Evolutionary conservation across 306 rosid genomes (phyloP).

Genomic region (Calophaca sinica): DNA sequence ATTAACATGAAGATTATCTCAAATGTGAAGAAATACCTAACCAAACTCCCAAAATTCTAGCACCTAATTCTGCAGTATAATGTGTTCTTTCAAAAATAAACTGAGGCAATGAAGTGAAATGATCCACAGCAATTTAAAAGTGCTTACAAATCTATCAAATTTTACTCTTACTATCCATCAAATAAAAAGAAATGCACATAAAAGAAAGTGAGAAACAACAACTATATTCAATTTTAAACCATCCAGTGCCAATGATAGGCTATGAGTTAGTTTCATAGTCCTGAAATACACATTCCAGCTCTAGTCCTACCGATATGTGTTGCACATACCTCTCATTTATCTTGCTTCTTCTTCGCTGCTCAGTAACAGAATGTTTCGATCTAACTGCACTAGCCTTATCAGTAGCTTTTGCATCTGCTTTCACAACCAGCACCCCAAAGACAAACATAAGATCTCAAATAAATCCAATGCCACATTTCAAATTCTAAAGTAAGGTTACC

Average conservation of each 20-base stretch:
- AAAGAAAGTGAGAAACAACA: no score
- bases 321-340: constrained; percentile 90
- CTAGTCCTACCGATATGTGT: neutral
- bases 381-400: constrained; percentile 85
- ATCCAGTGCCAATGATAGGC: no score
- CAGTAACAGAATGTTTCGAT: constrained; percentile 97
- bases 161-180: constrained; percentile 1
- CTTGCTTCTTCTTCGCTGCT: constrained; percentile 99
- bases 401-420: constrained; percentile 75
- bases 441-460: constrained; percentile 29
- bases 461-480: constrained; percentile 37
- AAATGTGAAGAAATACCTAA: constrained; percentile 5
- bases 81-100: constrained; percentile 3
- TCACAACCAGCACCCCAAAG: constrained; percentile 39
- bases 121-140: neutral
- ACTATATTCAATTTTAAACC: no score
- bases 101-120: neutral
- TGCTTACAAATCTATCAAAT: constrained; percentile 26
- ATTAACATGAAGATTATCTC: constrained; percentile 20
- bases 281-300: neutral
- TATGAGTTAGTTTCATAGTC: no score
- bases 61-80: neutral
- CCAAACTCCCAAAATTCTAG: constrained; percentile 12
- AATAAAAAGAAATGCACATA: neutral
- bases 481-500: neutral